Evolutionary conservation across 2,329 filamentous ascomycete species (phyloP), one percentile per base, ranked within the genome.

Genomic region (Cryphonectria parasitica): DNA sequence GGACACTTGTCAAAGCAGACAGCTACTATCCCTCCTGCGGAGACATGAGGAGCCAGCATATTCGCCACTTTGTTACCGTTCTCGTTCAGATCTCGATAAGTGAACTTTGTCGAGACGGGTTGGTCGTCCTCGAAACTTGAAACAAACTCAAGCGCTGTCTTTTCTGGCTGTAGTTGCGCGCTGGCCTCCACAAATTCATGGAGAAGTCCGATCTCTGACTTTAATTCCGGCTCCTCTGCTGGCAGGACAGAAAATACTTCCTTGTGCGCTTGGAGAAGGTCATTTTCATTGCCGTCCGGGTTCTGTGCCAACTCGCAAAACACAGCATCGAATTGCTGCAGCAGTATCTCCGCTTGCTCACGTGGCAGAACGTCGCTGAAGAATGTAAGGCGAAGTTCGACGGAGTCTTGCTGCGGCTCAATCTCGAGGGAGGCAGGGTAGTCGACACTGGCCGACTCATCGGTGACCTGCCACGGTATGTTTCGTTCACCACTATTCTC

Each of bases 1-100:
- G 94, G 90, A 72, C 91, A 95, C 77, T 97, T 97, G 69, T 94
- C 89, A 76, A 97, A 97, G 77, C 92, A 94, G 11, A 95, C 86
- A 0, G 89, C 93, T 31, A 97, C 84, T 5, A 95, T 88, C 36
- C 82, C 82, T 0, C 92, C 91, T 0, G 87, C 82, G 0, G 78
- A 73, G 0, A 88, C 85, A 28, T 83, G 79, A 0, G 78, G 74
- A 1, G 83, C 77, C 0, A 97, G 82, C 17, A 95, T 78, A 67
- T 91, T 85, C 0, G 93, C 92, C 22, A 97, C 86, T 73, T 85
- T 86, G 75, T 97, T 95, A 0, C 91, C 92, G 74, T 90, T 87
- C 0, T 84, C 77, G 74, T 97, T 82, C 0, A 98, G 83, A 71
- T 95, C 83, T n/a, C 77, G 77, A 76, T 95, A 98, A 0, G 88